A percentile compares a stretch with the other conserved stretches of the same genome.
Conservation (phyloP, 257 asterid species). For the Solanum ossicruentum region DNA sequence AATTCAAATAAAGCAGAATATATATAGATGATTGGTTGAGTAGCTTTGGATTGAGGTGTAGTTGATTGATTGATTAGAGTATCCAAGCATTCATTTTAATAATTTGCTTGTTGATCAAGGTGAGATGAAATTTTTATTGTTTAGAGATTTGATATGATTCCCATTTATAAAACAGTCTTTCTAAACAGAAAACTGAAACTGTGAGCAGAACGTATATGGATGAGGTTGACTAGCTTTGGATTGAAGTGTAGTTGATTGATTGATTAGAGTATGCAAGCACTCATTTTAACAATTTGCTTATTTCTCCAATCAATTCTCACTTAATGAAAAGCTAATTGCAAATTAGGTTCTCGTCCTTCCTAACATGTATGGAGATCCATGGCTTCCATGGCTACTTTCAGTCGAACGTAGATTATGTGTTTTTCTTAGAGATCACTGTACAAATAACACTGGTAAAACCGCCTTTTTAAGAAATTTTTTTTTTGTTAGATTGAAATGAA, state of each 20-base stretch:
- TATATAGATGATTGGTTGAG: neutral
- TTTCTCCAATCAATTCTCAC: slow-evolving; percentile 11
- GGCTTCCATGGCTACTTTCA: neutral
- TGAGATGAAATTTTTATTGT: neutral
- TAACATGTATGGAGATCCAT: neutral
- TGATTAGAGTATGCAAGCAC: neutral
- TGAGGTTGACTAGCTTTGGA: neutral
- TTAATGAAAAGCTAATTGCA: slow-evolving; percentile 24
- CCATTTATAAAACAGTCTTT: neutral
- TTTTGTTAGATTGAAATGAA: neutral
- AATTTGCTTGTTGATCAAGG: neutral
- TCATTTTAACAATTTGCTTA: neutral
- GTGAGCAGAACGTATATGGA: neutral
- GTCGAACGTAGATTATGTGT: neutral
- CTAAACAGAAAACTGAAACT: neutral
- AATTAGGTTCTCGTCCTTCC: neutral
- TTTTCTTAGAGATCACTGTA: neutral
- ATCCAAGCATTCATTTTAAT: neutral
- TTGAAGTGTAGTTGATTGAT: neutral
- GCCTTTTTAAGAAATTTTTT: neutral
- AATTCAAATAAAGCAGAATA: neutral
- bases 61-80: neutral
- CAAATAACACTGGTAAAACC: neutral
- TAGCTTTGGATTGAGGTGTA: neutral
- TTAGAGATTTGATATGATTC: neutral